Percentiles rank a stretch among this genome's conserved stretches.
These are phyloP conservation scores for Colletotrichum somersetense DNA, from an alignment of 2,329 filamentous ascomycete genomes.

Conservation along the genomic window DNA sequence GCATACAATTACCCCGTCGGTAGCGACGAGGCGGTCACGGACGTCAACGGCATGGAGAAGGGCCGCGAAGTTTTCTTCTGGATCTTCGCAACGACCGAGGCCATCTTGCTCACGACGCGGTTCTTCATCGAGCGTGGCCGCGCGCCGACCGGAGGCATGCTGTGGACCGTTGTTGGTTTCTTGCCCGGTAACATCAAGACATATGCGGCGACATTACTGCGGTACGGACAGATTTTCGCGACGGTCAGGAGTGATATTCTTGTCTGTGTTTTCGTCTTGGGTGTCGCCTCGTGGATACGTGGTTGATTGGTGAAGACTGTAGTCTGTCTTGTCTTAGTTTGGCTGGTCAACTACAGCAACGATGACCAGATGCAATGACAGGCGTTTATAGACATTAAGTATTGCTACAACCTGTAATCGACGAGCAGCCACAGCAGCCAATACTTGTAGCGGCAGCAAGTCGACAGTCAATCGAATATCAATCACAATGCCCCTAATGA, in stretches of 20 bases:
- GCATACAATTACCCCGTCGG: constrained; percentile 48
- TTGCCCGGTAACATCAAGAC: constrained; percentile 74
- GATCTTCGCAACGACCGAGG: constrained; percentile 83
- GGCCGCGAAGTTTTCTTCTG: constrained; percentile 74
- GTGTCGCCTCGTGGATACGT: constrained; percentile 64
- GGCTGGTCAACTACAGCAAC: neutral
- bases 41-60: constrained; percentile 49
- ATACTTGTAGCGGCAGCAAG: neutral
- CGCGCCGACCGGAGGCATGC: constrained; percentile 69
- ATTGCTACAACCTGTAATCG: neutral
- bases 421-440: neutral
- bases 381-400: too few species aligned
- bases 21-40: constrained; percentile 47
- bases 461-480: neutral
- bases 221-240: constrained; percentile 78
- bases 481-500: neutral
- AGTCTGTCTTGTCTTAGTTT: neutral
- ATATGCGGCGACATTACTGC: constrained; percentile 70
- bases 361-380: neutral
- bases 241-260: constrained; percentile 81
- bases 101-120: constrained; percentile 77
- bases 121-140: constrained; percentile 76
- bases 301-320: constrained; percentile 19
- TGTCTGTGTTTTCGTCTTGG: constrained; percentile 81
- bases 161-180: constrained; percentile 74